Percentiles rank a stretch among this genome's conserved stretches.
phyloP scores from a whole-genome alignment of 2,329 filamentous ascomycete genomes.

The Trichoderma polysporum region DNA sequence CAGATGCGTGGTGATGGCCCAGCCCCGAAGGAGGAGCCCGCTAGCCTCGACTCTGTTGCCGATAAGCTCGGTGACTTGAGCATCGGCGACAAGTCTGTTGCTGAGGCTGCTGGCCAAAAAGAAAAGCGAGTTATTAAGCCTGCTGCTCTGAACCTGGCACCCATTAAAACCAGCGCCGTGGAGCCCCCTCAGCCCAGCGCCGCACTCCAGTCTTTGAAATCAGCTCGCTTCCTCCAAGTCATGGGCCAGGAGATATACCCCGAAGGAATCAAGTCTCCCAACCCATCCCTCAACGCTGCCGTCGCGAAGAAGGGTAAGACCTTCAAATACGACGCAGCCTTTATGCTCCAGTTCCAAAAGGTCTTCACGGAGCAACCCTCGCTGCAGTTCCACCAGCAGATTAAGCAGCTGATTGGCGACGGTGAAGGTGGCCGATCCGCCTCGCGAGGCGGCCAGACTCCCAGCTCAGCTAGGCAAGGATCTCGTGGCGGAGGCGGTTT shows the following conservation, averaged over 20 bases:
- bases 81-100: constrained; percentile 46
- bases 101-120: constrained; percentile 51
- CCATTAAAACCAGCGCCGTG: constrained; percentile 76
- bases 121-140: constrained; percentile 73
- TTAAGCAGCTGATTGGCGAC: constrained; percentile 85
- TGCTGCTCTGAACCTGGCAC: constrained; percentile 80
- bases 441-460: constrained; percentile 57
- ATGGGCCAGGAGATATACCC: constrained; percentile 81
- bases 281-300: constrained; percentile 82
- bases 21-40: constrained; percentile 39
- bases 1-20: constrained; percentile 35
- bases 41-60: constrained; percentile 42
- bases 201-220: constrained; percentile 89
- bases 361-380: constrained; percentile 98
- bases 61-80: constrained; percentile 54
- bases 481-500: constrained; percentile 53
- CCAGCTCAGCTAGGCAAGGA: constrained; percentile 49
- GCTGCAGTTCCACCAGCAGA: constrained; percentile 85
- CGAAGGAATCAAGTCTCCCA: constrained; percentile 79
- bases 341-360: constrained; percentile 92
- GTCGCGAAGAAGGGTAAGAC: constrained; percentile 76
- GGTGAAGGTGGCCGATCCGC: constrained; percentile 62
- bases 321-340: constrained; percentile 93
- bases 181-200: constrained; percentile 92
- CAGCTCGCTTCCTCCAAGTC: constrained; percentile 81